Evolutionary conservation across 163 green algal species (phyloP).

Genomic region (Scenedesmus sp.): DNA sequence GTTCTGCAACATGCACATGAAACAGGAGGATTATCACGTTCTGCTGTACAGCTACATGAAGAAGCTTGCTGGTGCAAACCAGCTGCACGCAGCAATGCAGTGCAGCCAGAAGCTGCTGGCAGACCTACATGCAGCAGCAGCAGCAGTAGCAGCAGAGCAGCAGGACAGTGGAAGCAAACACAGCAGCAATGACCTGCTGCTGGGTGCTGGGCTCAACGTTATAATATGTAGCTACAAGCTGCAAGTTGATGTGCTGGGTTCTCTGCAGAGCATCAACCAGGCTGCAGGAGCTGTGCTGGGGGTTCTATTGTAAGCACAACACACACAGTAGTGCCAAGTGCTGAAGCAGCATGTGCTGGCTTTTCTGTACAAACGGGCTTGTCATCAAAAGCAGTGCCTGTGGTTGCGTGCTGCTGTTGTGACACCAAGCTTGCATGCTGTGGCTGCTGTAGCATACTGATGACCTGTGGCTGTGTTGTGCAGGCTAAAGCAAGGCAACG

Average conservation of each 20-base stretch:
- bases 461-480: background rate
- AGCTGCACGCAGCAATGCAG: background rate
- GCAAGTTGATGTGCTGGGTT: background rate
- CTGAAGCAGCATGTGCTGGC: background rate
- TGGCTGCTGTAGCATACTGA: background rate
- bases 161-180: background rate
- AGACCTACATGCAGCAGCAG: background rate
- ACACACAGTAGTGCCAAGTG: background rate
- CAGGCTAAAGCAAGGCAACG: background rate
- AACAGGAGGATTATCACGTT: background rate
- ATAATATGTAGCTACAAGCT: constrained; percentile 28
- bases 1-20: background rate
- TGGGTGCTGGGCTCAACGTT: constrained; percentile 20
- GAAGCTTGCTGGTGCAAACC: constrained; percentile 1
- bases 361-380: background rate
- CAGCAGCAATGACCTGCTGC: background rate
- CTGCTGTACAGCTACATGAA: constrained; percentile 51
- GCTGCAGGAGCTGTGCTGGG: background rate
- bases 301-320: background rate
- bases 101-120: constrained; percentile 14
- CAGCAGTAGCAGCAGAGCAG: background rate
- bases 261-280: background rate
- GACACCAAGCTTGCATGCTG: background rate
- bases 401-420: background rate
- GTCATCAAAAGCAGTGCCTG: background rate